These are phyloP conservation scores for Yarrowia sp. DNA, from an alignment of 805 yeast species.

Conservation along the genomic window DNA sequence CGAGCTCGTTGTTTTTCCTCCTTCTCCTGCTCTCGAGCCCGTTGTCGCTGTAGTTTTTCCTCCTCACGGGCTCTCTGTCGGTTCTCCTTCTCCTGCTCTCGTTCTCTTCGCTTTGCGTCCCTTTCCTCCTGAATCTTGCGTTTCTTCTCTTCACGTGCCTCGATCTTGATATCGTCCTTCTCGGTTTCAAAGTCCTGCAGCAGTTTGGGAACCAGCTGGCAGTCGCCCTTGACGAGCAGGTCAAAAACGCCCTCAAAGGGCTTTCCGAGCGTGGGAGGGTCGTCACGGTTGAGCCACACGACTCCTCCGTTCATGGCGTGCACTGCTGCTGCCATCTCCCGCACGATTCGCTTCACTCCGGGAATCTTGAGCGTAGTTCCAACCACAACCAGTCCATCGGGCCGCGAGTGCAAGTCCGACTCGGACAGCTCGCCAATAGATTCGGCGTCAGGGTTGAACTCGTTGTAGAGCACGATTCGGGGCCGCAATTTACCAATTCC, in stretches of 20 bases:
- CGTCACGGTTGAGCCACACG: constrained; percentile 59
- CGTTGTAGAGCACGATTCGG: constrained; percentile 66
- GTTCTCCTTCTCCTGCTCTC: constrained; percentile 7
- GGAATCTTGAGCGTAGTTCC: constrained; percentile 86
- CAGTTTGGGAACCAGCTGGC: constrained; percentile 51
- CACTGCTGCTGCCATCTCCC: constrained; percentile 56
- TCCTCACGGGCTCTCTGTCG: constrained; percentile 10
- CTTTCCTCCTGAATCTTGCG: constrained; percentile 16
- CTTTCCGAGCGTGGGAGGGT: constrained; percentile 45
- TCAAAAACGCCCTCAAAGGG: constrained; percentile 54
- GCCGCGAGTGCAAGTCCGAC: constrained; percentile 57
- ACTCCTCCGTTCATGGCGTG: constrained; percentile 57
- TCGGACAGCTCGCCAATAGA: constrained; percentile 74
- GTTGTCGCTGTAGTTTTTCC: background rate
- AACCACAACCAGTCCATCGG: constrained; percentile 75
- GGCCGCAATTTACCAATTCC: constrained; percentile 63
- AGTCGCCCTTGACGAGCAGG: constrained; percentile 59
- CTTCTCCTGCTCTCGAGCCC: background rate
- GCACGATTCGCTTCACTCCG: constrained; percentile 60
- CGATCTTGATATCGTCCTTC: constrained; percentile 3
- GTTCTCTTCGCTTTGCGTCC: background rate
- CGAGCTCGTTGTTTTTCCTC: constrained; percentile 7
- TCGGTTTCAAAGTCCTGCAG: constrained; percentile 32
- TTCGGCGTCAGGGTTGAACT: constrained; percentile 83
- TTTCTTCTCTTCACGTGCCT: constrained; percentile 17